A percentile compares a stretch with the other conserved stretches of the same genome.
Conservation (phyloP, 176 grass and related monocot genomes). For the Canna indica region DNA sequence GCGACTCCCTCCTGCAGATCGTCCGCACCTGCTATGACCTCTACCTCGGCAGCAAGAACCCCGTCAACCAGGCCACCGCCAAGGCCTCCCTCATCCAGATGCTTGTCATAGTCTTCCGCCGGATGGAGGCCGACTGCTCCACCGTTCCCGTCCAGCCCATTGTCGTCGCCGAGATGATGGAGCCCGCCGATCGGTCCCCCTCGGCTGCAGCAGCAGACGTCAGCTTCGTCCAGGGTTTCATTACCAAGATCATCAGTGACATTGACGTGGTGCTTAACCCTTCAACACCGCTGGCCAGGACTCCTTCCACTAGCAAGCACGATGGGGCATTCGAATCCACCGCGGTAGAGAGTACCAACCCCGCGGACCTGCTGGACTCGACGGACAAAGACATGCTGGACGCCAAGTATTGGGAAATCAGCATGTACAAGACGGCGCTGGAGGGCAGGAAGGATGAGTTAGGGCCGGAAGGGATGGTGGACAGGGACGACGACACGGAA, state of each 20-base stretch:
- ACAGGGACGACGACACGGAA: conserved; percentile 75
- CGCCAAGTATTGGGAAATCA: conserved; percentile 98
- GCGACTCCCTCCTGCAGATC: conserved; percentile 71
- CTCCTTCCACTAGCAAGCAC: conserved; percentile 44
- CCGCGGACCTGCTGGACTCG: conserved; percentile 86
- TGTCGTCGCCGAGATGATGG: conserved; percentile 88
- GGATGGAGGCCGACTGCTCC: conserved; percentile 95
- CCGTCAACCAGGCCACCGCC: conserved; percentile 87
- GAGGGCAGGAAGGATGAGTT: conserved; percentile 93
- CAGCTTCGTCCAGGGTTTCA: conserved; percentile 85
- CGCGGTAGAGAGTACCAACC: conserved; percentile 57
- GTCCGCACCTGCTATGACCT: conserved; percentile 93
- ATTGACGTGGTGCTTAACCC: conserved; percentile 73
- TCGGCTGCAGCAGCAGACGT: conserved; percentile 43
- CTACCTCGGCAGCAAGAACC: conserved; percentile 70
- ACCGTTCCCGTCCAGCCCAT: conserved; percentile 89
- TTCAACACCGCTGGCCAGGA: conserved; percentile 38
- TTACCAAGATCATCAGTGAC: conserved; percentile 85
- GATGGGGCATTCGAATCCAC: conserved; percentile 90
- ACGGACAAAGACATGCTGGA: conserved; percentile 98
- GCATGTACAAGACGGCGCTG: conserved; percentile 93
- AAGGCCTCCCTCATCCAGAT: conserved; percentile 99
- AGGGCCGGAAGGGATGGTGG: conserved; percentile 60
- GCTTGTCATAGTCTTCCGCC: conserved; percentile 90
- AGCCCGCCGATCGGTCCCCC: conserved; percentile 40